Base-by-base conservation (phyloP, 2,329 filamentous ascomycete genomes). In the Nectriaceae sp. region DNA sequence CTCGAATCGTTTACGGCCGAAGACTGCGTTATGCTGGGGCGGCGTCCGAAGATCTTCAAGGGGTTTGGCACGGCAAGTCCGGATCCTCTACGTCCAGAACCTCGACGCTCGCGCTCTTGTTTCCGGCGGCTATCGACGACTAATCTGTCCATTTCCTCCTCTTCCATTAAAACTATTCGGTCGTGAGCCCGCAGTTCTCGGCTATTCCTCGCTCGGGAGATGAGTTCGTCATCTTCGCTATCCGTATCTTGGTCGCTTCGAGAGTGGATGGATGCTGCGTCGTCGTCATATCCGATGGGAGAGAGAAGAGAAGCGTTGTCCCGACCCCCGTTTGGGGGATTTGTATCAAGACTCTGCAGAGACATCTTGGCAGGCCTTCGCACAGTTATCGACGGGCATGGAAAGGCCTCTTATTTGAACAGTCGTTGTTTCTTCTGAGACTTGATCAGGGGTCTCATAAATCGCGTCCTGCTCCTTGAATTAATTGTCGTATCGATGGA, bases 161-260 rank as follows among this genome's bases (percentile, higher is more conserved):
- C 88, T 56, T 91, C 88, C 59, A 89, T 78, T 57, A 93, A 70
- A 0, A 93, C 84, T 36, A 83, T 77, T 37, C 83, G 76, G 64
- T 91, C 88, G 67, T 88, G 83, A 29, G 82, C 80, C 31, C 83
- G 80, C 47, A 90, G 75, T 65, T 91, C 88, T 46, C 80, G 74
- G 62, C 85, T 89, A 55, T 84, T 88, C 40, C 87, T 80, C 26
- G 84, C 84, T 8, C 79, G 80, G 49, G 78, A 74, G 53, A 88
- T 72, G 44, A 89, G 75, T 61, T 88, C 76, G 65, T 90, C 86
- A 66, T 90, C 87, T 57, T 90, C 87, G 69, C 84, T 88, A 64
- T 90, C 87, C 48, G 83, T 87, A 63, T 90, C 87, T 65, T 89
- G 86, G 62, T 88, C 86, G 71, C 80, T 84, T 53, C 80, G 80